Evolutionary conservation across 2,329 filamentous ascomycete species (phyloP).

Genomic region (Rutstroemia sydowiana): DNA sequence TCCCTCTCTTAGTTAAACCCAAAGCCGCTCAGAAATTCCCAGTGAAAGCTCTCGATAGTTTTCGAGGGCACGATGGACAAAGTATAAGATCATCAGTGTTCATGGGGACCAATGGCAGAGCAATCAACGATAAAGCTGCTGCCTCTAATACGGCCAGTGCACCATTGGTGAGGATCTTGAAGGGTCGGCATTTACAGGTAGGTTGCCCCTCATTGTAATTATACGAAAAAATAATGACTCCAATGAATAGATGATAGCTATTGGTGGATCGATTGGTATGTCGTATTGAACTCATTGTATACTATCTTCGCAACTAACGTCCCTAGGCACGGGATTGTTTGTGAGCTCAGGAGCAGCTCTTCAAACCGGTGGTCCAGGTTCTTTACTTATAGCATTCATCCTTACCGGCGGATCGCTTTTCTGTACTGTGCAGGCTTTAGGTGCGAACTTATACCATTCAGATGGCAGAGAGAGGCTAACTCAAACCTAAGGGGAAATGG

Average conservation of each 20-base stretch:
- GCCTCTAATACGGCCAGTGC: conserved; percentile 61
- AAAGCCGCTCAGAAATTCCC: conserved; percentile 13
- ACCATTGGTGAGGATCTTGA: conserved; percentile 67
- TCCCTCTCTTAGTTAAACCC: conserved; percentile 21
- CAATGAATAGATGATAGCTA: conserved; percentile 80
- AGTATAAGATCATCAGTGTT: conserved; percentile 13
- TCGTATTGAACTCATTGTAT: conserved; percentile 23
- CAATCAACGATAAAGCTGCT: conserved; percentile 58
- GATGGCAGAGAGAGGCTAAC: neutral
- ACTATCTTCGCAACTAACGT: neutral
- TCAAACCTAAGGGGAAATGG: conserved; percentile 62
- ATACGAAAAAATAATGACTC: neutral
- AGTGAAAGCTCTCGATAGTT: conserved; percentile 23
- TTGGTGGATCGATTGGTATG: conserved; percentile 79
- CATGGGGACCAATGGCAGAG: conserved; percentile 25
- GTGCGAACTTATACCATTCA: neutral
- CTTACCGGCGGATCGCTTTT: conserved; percentile 83
- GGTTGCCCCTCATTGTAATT: too few species aligned
- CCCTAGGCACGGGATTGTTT: conserved; percentile 70
- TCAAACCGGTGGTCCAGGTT: conserved; percentile 66
- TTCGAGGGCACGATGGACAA: conserved; percentile 19
- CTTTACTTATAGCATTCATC: conserved; percentile 68
- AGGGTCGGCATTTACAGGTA: conserved; percentile 62
- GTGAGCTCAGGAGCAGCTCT: conserved; percentile 73
- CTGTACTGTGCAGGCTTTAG: conserved; percentile 79